These are phyloP conservation scores for Actinomucor elegans DNA, from an alignment of 371 early-diverging fungal genomes.

Conservation along the genomic window DNA sequence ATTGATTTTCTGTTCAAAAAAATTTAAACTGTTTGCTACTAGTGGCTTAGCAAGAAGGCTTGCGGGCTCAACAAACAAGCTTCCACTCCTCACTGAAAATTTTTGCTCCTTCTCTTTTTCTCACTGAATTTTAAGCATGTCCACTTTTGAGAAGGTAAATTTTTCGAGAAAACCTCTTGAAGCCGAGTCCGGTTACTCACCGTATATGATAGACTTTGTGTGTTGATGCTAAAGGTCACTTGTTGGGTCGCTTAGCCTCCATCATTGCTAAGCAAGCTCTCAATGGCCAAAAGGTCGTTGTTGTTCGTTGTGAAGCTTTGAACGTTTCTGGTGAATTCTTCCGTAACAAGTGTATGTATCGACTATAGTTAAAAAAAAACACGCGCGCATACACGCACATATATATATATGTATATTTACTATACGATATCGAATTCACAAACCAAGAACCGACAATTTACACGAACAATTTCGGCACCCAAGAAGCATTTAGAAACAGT, in stretches of 20 bases:
- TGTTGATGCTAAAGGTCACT: conserved; percentile 99
- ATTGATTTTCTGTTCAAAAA: too few species aligned
- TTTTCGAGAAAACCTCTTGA: neutral
- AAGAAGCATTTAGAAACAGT: too few species aligned
- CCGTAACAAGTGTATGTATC: conserved; percentile 96
- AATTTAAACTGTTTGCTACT: too few species aligned
- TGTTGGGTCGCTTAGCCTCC: conserved; percentile 98
- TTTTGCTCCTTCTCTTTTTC: conserved; percentile 27
- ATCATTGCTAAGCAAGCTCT: conserved; percentile 99
- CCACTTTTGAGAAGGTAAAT: conserved; percentile 22
- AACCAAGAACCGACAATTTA: too few species aligned
- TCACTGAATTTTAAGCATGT: conserved; percentile 17
- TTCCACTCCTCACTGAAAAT: conserved; percentile 5
- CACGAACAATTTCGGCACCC: too few species aligned
- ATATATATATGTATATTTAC: too few species aligned
- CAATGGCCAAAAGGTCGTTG: conserved; percentile 96
- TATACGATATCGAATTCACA: too few species aligned
- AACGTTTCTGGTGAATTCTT: conserved; percentile 98
- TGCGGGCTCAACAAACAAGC: neutral
- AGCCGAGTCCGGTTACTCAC: neutral
- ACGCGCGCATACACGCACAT: neutral
- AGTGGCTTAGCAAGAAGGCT: conserved; percentile 5
- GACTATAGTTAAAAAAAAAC: too few species aligned
- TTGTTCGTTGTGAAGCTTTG: conserved; percentile 98
- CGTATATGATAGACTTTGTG: conserved; percentile 83